These are phyloP conservation scores for Wickerhamomyces alni DNA, from an alignment of 805 yeast genomes.

Conservation along the genomic window DNA sequence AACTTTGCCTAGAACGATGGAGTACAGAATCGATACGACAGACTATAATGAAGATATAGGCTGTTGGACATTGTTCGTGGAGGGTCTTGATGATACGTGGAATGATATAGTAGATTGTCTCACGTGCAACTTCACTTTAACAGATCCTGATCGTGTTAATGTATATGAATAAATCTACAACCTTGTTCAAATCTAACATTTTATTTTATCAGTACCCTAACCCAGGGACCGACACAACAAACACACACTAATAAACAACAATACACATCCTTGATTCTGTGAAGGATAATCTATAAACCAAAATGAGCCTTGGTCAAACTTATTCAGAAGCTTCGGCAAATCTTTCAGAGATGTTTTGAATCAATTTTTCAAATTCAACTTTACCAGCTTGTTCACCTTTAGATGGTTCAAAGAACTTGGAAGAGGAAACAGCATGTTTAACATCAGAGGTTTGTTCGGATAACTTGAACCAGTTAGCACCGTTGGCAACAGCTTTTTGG, in stretches of 20 bases:
- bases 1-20: background rate
- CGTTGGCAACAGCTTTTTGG: slow-evolving; percentile 90
- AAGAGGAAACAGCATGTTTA: slow-evolving; percentile 87
- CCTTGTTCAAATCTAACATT: too few species aligned
- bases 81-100: slow-evolving; percentile 5
- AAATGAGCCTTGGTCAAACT: slow-evolving; percentile 2
- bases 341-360: slow-evolving; percentile 73
- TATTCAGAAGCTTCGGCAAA: slow-evolving; percentile 95
- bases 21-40: background rate
- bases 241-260: background rate
- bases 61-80: slow-evolving; percentile 5
- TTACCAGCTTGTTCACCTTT: slow-evolving; percentile 77
- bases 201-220: too few species aligned
- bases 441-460: slow-evolving; percentile 86
- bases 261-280: too few species aligned
- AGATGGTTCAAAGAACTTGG: slow-evolving; percentile 94
- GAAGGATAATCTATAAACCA: background rate
- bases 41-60: slow-evolving; percentile 3
- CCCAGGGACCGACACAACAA: too few species aligned
- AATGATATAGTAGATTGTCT: slow-evolving; percentile 2
- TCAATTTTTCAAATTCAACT: slow-evolving; percentile 71
- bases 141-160: background rate
- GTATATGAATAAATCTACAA: too few species aligned
- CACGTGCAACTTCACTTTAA: background rate
- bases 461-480: slow-evolving; percentile 92